Evolutionary conservation across 2,329 filamentous ascomycete genomes (phyloP).

Genomic region (Scedosporium dehoogii): DNA sequence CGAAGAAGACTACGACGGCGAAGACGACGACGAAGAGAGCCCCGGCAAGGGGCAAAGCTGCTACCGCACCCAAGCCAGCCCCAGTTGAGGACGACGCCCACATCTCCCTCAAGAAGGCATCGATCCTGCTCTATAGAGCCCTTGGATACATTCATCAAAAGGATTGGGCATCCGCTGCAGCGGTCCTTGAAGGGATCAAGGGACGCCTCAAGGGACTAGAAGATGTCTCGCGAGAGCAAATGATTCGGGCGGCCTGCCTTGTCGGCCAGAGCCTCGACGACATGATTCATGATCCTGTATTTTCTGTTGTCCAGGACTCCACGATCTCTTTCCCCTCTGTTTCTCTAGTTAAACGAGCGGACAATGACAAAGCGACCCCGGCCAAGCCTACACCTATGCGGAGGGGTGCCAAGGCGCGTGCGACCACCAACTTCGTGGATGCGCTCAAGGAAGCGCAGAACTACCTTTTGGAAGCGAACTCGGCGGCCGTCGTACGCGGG

Average conservation of each 20-base stretch:
- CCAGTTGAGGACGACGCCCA: slow-evolving; percentile 3
- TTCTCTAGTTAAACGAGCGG: slow-evolving; percentile 24
- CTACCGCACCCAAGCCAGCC: slow-evolving; percentile 14
- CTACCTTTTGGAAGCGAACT: slow-evolving; percentile 53
- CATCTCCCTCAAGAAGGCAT: slow-evolving; percentile 22
- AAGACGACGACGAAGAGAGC: slow-evolving; percentile 12
- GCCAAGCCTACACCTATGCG: slow-evolving; percentile 23
- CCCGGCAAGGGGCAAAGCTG: slow-evolving; percentile 9
- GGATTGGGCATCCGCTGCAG: slow-evolving; percentile 49
- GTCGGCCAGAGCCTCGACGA: slow-evolving; percentile 59
- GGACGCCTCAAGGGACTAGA: slow-evolving; percentile 30
- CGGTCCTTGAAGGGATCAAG: slow-evolving; percentile 40
- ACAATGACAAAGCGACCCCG: slow-evolving; percentile 26
- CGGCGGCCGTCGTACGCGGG: slow-evolving; percentile 40
- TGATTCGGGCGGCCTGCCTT: slow-evolving; percentile 58
- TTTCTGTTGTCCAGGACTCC: slow-evolving; percentile 84
- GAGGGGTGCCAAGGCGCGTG: slow-evolving; percentile 20
- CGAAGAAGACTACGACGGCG: slow-evolving; percentile 10
- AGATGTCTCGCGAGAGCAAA: slow-evolving; percentile 37
- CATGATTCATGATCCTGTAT: slow-evolving; percentile 72
- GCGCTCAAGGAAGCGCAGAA: slow-evolving; percentile 57
- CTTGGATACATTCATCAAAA: slow-evolving; percentile 35
- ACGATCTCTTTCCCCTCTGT: slow-evolving; percentile 79
- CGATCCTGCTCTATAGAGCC: slow-evolving; percentile 31
- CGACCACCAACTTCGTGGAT: slow-evolving; percentile 39